Conservation (phyloP, 2,329 filamentous ascomycete species). For the Truncatella angustata region DNA sequence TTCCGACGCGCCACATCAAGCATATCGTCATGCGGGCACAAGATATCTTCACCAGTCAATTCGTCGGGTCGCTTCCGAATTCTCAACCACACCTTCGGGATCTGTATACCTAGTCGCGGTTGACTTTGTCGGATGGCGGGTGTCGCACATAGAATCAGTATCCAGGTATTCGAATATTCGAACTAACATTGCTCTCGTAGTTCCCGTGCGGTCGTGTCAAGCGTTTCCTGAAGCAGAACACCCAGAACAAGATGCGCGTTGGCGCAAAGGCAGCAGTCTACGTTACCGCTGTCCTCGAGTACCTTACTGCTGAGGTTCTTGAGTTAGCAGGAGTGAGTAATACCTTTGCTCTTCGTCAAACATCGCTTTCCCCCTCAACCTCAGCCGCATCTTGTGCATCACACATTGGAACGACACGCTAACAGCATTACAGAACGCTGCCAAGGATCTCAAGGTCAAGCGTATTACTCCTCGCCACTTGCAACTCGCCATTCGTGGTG, state of each 20-base stretch:
- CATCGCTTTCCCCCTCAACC: constrained; percentile 7
- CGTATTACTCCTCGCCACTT: constrained; percentile 97
- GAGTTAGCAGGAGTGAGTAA: constrained; percentile 83
- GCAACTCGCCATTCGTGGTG: constrained; percentile 95
- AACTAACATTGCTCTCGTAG: constrained; percentile 44
- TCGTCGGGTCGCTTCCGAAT: background rate
- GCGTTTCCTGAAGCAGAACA: constrained; percentile 99
- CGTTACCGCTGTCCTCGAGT: constrained; percentile 96
- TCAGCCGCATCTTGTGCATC: constrained; percentile 12
- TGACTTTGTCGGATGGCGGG: background rate
- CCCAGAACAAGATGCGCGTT: constrained; percentile 99
- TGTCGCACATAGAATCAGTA: too few species aligned
- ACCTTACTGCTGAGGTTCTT: constrained; percentile 95
- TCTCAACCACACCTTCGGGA: background rate
- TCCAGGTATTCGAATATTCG: too few species aligned
- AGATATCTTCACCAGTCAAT: background rate
- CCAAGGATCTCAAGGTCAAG: constrained; percentile 99
- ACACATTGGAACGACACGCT: constrained; percentile 9
- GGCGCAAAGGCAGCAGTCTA: constrained; percentile 98
- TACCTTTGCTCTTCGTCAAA: constrained; percentile 10
- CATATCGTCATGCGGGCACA: background rate
- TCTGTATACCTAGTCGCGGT: background rate
- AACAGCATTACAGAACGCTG: constrained; percentile 66
- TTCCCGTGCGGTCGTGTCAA: constrained; percentile 99
- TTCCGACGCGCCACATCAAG: background rate